A percentile compares a stretch with the other conserved stretches of the same genome.
Evolutionary conservation across 1,284 basidiomycete genomes (phyloP).

Genomic region (Cryptococcus depauperatus): DNA sequence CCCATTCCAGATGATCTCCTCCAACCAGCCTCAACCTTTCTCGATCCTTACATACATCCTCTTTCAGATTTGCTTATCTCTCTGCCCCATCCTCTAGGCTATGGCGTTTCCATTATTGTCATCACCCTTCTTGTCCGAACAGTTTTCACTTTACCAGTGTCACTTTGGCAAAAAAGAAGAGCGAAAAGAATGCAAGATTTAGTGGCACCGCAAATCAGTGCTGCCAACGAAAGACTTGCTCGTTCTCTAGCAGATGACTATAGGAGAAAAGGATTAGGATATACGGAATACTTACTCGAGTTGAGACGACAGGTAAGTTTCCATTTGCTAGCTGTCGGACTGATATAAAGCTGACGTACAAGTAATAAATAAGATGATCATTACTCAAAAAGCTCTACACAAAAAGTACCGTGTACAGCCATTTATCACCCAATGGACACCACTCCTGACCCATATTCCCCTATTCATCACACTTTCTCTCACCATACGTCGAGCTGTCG

Average conservation of each 20-base stretch:
- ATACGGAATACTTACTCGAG: conserved; percentile 44
- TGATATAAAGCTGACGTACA: neutral
- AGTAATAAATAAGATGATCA: no score
- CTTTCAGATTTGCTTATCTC: conserved; percentile 25
- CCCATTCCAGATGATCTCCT: conserved; percentile 2
- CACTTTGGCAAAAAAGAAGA: conserved; percentile 47
- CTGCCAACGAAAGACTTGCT: conserved; percentile 41
- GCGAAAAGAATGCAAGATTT: conserved; percentile 36
- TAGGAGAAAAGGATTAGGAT: conserved; percentile 37
- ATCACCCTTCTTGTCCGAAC: conserved; percentile 47
- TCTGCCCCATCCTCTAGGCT: conserved; percentile 30
- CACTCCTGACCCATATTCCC: conserved; percentile 43
- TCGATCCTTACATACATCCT: conserved; percentile 18
- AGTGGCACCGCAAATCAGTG: conserved; percentile 46
- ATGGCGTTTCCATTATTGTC: conserved; percentile 46
- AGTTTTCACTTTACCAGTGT: conserved; percentile 47
- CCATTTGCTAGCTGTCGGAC: neutral
- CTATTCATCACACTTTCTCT: conserved; percentile 43
- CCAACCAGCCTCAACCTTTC: conserved; percentile 6
- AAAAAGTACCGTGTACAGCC: conserved; percentile 40
- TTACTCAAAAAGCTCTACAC: conserved; percentile 32
- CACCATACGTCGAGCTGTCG: conserved; percentile 38
- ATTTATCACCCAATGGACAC: conserved; percentile 34
- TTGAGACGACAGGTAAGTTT: conserved; percentile 40
- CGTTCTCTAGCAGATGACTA: conserved; percentile 33